Conservation (phyloP, 371 early-diverging fungal genomes). For the Basidiobolus heterosporus region DNA sequence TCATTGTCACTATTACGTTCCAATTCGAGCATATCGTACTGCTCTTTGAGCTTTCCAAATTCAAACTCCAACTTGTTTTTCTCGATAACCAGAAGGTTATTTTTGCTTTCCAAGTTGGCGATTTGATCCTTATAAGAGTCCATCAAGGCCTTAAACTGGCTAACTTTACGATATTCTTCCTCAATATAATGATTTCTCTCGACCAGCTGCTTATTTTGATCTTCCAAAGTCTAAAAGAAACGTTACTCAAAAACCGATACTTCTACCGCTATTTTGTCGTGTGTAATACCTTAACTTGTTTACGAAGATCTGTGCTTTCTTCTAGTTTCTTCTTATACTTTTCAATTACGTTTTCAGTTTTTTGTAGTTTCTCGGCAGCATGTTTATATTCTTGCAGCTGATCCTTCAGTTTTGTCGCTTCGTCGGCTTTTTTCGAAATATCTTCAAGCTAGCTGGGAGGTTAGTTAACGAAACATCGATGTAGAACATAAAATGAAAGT, state of each 20-base stretch:
- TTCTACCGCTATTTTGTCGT: not conserved
- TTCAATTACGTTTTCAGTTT: constrained; percentile 80
- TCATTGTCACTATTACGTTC: constrained; percentile 51
- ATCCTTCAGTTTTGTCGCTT: constrained; percentile 56
- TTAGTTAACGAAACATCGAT: no score
- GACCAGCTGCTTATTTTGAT: constrained; percentile 47
- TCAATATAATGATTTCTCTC: constrained; percentile 57
- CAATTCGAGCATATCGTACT: constrained; percentile 40
- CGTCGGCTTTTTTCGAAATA: constrained; percentile 35
- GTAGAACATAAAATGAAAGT: no score
- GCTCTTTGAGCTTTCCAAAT: constrained; percentile 35
- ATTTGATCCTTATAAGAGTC: constrained; percentile 78
- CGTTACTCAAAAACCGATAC: not conserved
- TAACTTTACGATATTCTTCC: constrained; percentile 69
- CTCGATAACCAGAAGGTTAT: constrained; percentile 41
- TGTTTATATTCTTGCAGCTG: constrained; percentile 79
- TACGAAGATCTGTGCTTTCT: constrained; percentile 59
- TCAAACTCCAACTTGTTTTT: constrained; percentile 58
- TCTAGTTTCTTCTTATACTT: constrained; percentile 89
- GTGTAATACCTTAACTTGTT: constrained; percentile 42
- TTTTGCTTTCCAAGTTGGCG: constrained; percentile 48
- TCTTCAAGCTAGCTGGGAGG: constrained; percentile 27
- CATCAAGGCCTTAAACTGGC: constrained; percentile 59
- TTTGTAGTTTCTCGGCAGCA: constrained; percentile 72
- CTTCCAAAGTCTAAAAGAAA: constrained; percentile 37